Evolutionary conservation across 78 protist genomes (phyloP), one percentile per base, ranked within the genome.

Genomic region (Mastigamoeba balamuthi): DNA sequence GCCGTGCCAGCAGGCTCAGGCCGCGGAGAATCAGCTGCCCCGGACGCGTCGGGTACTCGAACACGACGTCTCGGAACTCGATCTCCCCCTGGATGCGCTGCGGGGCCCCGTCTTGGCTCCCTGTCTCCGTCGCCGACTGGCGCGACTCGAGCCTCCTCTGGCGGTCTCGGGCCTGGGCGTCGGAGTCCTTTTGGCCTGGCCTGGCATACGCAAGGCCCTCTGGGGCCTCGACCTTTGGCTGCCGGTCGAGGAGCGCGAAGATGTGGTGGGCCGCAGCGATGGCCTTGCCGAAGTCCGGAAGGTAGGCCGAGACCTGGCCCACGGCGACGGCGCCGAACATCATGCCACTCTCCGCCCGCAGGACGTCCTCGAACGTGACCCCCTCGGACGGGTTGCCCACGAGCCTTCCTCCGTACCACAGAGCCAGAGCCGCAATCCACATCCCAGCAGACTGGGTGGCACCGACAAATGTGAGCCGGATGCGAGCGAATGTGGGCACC

Each of bases 271-370:
- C 73, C 9, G 83, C 80, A 0, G 53, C 77, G 37, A 75, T 71
- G 0, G 90, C 88, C 64, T 89, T 75, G 72, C 43, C 69, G 29
- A 77, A 23, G 67, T 85, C 77, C 27, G 89, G 84, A 67, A 77
- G 84, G 48, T 82, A 66, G 58, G 66, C 53, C 6, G 80, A 74
- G n/a, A 78, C 74, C 40, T 80, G 87, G 33, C 89, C 90, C 43
- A 43, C 44, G 0, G 84, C 78, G 69, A 85, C 86, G 77, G 95
- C 91, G 66, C 86, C 89, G 48, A 89, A n/a, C n/a, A n/a, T n/a
- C n/a, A n/a, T n/a, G n/a, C n/a, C n/a, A n/a, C n/a, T n/a, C n/a
- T n/a, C n/a, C n/a, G n/a, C n/a, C 44, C 73, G 73, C 35, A n/a
- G n/a, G n/a, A n/a, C n/a, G n/a, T n/a, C n/a, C n/a, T n/a, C n/a